Base-by-base conservation (phyloP, 1,284 basidiomycete species). In the Ustanciosporium gigantosporum region DNA sequence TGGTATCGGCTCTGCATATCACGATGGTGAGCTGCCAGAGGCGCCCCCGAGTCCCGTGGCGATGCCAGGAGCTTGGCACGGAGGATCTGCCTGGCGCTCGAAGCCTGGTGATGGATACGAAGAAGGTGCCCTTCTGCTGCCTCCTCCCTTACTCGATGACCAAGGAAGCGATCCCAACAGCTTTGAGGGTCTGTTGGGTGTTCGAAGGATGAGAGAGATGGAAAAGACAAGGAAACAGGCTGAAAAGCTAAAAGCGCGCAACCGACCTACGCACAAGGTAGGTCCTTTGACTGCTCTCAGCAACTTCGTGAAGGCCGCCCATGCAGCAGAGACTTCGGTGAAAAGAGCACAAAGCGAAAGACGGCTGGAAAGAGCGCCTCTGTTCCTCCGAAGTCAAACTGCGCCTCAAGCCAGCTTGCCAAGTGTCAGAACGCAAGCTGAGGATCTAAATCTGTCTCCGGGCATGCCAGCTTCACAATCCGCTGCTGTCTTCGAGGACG, bases 251-350 rank as follows among this genome's bases (percentile, higher is more conserved):
- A 53, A 46, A 3, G 67, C 66, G 22, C 62, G 70, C 20, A 74
- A 77, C 37, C 56, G 73, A 15, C 74, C 74, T 0, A 53, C 68
- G 9, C 70, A 74, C 55, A 72, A 75, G 25, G 68, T 68, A 0
- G 74, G 70, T 9, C 48, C 66, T 20, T 44, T 76, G 9, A 71
- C 68, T 1, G 74, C 74, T 0, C 48, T 77, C 35, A 44, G 50
- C 46, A 74, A 77, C 38, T 77, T 77, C 49, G 71, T 77, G 23
- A 67, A 58, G 14, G 73, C 74, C 14, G 74, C 74, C 3, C 66
- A 76, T 36, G 73, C 74, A 3, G 70, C 72, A 9, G 73, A 76
- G 20, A 56, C 36, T 5, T 46, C 45, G 4, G 47, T 47, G 2
- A 55, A 51, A 31, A 42, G 58, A 6, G 41, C 31, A 7, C 42